phyloP scores from a whole-genome alignment of 768 basidiomycete species.

The Amanita pseudoporphyria region DNA sequence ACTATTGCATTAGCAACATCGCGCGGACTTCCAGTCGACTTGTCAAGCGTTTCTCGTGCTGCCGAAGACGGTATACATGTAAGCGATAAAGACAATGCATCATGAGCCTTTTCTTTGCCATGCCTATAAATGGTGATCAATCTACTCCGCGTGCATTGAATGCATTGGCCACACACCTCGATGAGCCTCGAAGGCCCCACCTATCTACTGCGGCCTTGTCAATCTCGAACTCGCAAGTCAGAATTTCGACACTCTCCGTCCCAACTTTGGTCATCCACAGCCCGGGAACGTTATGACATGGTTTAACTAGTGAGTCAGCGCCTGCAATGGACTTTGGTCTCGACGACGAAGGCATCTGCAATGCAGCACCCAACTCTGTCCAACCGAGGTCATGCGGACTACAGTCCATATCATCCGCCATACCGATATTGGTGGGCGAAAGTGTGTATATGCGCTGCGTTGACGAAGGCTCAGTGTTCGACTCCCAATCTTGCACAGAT shows the following conservation, averaged over 20 bases:
- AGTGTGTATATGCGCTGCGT: background rate
- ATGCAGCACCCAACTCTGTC: background rate
- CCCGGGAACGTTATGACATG: constrained; percentile 29
- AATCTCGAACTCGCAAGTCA: constrained; percentile 28
- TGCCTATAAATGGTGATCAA: background rate
- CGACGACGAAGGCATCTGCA: background rate
- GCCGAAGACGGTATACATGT: constrained; percentile 22
- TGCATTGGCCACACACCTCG: background rate
- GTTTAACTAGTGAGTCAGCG: constrained; percentile 3
- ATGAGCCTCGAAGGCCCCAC: constrained; percentile 19
- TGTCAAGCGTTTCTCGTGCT: constrained; percentile 12
- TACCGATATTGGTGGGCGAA: background rate
- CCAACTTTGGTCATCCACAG: constrained; percentile 30
- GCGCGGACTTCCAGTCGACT: constrained; percentile 13
- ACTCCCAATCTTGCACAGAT: background rate
- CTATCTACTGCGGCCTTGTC: constrained; percentile 23
- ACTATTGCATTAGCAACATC: constrained; percentile 17
- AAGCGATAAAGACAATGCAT: constrained; percentile 21
- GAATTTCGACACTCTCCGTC: constrained; percentile 20
- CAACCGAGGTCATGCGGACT: too few species aligned
- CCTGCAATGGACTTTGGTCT: background rate
- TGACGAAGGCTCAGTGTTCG: background rate
- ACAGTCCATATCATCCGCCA: too few species aligned
- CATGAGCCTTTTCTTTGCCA: constrained; percentile 4
- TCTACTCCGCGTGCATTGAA: background rate